A percentile compares a stretch with the other conserved stretches of the same genome.
These are phyloP conservation scores for Aspergillus proliferans DNA, from an alignment of 2,329 filamentous ascomycete genomes.

Conservation along the genomic window DNA sequence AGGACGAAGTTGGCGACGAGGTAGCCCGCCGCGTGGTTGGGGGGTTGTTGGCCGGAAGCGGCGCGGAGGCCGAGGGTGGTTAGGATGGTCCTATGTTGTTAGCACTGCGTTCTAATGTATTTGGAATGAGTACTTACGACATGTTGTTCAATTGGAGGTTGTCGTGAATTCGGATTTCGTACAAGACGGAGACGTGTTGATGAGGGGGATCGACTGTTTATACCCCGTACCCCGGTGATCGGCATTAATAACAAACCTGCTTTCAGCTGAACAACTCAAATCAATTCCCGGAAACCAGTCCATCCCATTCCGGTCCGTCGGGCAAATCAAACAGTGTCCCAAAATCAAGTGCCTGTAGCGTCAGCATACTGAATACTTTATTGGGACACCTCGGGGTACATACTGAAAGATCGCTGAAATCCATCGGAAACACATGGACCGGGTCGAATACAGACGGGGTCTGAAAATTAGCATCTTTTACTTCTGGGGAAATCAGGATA, in stretches of 20 bases:
- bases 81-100: conserved; percentile 6
- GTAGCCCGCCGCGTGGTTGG: conserved; percentile 26
- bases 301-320: conserved; percentile 9
- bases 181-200: background rate
- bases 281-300: background rate
- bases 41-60: conserved; percentile 7
- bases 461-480: no score
- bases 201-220: background rate
- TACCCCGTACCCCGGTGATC: background rate
- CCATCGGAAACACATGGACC: conserved; percentile 12
- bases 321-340: conserved; percentile 24
- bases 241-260: background rate
- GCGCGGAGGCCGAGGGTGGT: conserved; percentile 18
- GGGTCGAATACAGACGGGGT: background rate
- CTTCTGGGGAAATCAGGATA: background rate
- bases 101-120: background rate
- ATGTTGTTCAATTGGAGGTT: background rate
- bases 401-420: conserved; percentile 6
- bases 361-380: conserved; percentile 7
- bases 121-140: conserved; percentile 3
- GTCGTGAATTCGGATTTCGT: background rate
- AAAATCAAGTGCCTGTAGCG: conserved; percentile 22
- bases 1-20: conserved; percentile 36
- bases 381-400: background rate
- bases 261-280: background rate